Evolutionary conservation across 1,284 basidiomycete species (phyloP), one percentile per base, ranked within the genome.

Genomic region (Boletus holoroseus): DNA sequence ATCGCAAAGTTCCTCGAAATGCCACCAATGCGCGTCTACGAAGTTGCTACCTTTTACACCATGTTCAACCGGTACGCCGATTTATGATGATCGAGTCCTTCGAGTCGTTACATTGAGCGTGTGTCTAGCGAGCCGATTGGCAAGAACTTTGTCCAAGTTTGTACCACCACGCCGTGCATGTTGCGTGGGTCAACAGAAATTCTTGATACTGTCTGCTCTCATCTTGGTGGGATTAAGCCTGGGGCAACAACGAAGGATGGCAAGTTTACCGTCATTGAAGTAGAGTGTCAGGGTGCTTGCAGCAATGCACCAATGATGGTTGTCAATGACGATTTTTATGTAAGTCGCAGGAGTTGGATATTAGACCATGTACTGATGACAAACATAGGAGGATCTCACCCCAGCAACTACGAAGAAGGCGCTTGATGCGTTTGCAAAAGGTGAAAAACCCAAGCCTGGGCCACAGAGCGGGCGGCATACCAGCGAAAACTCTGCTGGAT

Each of bases 241-340:
- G 95, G 96, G 15, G 82, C 93, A 68, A 95, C 94, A 30, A 97
- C 95, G 18, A 79, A 83, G 67, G 94, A 99, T 68, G 91, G 92
- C 49, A 94, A 95, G 72, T 99, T 98, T 72, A 98, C 96, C 7
- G 83, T 99, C 43, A 81, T 99, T 56, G 95, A 99, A 72, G 95
- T 99, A 37, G 95, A 99, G 73, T 99, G 95, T 71, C 85, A 98
- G 62, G 95, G 94, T 53, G 96, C 95, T 44, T 99, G 95, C 73
- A 90, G 89, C 61, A 99, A 98, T 71, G 96, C 96, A n/a, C 95
- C 95, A 11, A 99, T 99, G 95, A 78, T 99, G 70, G 94, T 89
- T 60, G 81, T 99, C 67, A 89, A 89, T 47, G 96, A 99, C 66
- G 93, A 97, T 69, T 99, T 91, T 76, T 99, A 94, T 70, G 91